Evolutionary conservation across 2,329 filamentous ascomycete genomes (phyloP), one percentile per base, ranked within the genome.

Genomic region (Cladosporium sp.): DNA sequence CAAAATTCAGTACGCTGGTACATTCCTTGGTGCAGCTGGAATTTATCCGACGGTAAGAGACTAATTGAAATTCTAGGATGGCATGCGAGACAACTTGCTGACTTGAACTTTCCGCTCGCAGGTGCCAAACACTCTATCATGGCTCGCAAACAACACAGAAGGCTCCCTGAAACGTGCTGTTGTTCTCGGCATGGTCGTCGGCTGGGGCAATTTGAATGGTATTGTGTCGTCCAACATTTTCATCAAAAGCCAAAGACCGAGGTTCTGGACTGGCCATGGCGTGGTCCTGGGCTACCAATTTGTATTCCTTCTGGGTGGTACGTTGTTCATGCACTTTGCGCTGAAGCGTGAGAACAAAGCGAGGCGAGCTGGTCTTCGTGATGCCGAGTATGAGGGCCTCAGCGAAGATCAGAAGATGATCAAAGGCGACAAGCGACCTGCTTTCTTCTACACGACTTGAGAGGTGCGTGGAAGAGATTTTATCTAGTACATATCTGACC

Each of bases 131-230:
- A 96, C 92, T 0, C 91, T 97, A 67, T 89, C 89, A 1, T 97
- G 93, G 93, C 83, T 90, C 28, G 88, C 89, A 57, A 97, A 97
- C 80, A 97, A 97, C 68, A 86, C 89, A 46, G 93, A 97, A 78
- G 90, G 93, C 16, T 91, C 94, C 2, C 96, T 96, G 80, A 97
- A 97, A 81, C 87, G 93, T 43, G 93, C 92, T 49, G 89, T 97
- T 16, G 91, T 92, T 0, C 80, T 97, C 1, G 93, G 93, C 0
- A 88, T 96, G 67, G 90, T 97, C 62, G 96, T 97, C 67, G 93
- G 78, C 32, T 96, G 91, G 91, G 93, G 93, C 32, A 97, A 97
- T 74, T 81, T 97, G 57, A 96, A 96, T 75, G 93, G 93, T 39
- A 87, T 97, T 23, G 90, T 97, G 21, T 88, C 84, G 70, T 89